phyloP scores from a whole-genome alignment of 176 grass and related monocot species.

The Zoysia pacifica region DNA sequence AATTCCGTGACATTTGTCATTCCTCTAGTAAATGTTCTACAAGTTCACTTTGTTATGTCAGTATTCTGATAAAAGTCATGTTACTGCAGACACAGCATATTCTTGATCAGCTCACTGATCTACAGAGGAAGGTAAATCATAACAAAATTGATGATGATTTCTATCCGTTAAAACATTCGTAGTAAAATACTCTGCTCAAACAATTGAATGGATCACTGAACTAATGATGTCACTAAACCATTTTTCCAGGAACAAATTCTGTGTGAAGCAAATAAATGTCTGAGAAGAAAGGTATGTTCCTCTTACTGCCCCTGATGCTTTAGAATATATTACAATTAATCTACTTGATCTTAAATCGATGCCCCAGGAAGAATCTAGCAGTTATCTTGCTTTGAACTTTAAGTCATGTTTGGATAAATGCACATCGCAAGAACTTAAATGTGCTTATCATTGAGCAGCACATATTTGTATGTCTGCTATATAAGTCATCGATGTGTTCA shows the following conservation, averaged over 20 bases:
- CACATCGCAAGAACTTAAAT: background rate
- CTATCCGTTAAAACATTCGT: background rate
- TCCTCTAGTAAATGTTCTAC: background rate
- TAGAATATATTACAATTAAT: background rate
- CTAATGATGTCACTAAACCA: constrained; percentile 24
- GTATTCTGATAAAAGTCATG: background rate
- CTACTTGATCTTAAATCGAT: background rate
- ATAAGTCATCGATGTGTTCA: background rate
- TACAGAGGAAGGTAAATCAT: constrained; percentile 70
- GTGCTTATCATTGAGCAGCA: background rate
- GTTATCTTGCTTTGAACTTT: constrained; percentile 2
- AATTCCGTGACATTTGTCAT: background rate
- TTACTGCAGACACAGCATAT: constrained; percentile 77
- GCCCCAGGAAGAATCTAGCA: background rate
- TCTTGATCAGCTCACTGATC: constrained; percentile 70
- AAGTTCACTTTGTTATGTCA: background rate
- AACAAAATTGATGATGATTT: background rate
- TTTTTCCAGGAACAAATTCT: constrained; percentile 76
- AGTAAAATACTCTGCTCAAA: background rate
- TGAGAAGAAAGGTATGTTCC: constrained; percentile 69
- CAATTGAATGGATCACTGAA: background rate
- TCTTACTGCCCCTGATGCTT: background rate
- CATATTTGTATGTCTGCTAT: background rate
- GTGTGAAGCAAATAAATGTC: constrained; percentile 74
- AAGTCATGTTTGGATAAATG: background rate